Conservation (phyloP, 192 early-diverging fungal species). For the Backusella liffmaniae region DNA sequence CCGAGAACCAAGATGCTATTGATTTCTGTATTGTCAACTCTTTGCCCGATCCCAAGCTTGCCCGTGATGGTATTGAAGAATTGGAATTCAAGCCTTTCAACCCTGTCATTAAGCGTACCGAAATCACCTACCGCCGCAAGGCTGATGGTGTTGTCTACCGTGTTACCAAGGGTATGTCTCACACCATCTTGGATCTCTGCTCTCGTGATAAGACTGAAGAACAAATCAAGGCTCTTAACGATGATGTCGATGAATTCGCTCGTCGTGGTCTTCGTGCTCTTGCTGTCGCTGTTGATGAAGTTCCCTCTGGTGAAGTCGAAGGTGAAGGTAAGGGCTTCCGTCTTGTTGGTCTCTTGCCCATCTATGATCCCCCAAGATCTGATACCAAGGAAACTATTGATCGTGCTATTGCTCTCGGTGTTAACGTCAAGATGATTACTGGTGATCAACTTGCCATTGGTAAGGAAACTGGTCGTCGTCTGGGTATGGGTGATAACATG, state of each 20-base stretch:
- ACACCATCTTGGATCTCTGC: conserved; percentile 68
- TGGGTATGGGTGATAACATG: conserved; percentile 72
- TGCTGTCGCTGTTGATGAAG: conserved; percentile 69
- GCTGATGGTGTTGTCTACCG: conserved; percentile 63
- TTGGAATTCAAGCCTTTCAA: conserved; percentile 74
- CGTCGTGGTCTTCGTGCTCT: conserved; percentile 69
- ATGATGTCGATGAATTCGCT: conserved; percentile 66
- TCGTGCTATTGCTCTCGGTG: conserved; percentile 68
- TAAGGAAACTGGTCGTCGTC: conserved; percentile 73
- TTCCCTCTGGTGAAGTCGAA: conserved; percentile 58
- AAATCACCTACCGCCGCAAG: conserved; percentile 66
- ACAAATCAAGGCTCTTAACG: conserved; percentile 43
- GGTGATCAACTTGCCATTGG: conserved; percentile 88
- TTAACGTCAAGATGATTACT: conserved; percentile 92
- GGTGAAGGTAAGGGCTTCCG: conserved; percentile 65
- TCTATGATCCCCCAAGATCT: conserved; percentile 73
- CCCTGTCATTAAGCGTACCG: conserved; percentile 74
- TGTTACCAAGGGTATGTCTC: conserved; percentile 74
- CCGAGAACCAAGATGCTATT: conserved; percentile 77
- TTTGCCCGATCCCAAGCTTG: conserved; percentile 50
- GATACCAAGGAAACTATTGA: conserved; percentile 81
- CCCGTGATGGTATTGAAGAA: conserved; percentile 65
- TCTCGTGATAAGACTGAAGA: conserved; percentile 66
- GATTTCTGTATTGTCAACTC: conserved; percentile 73
- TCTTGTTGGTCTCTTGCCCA: conserved; percentile 68